Percentiles rank a stretch among this genome's conserved stretches.
Conservation (phyloP, 2,329 filamentous ascomycete genomes). For the Parastagonospora nodorum region DNA sequence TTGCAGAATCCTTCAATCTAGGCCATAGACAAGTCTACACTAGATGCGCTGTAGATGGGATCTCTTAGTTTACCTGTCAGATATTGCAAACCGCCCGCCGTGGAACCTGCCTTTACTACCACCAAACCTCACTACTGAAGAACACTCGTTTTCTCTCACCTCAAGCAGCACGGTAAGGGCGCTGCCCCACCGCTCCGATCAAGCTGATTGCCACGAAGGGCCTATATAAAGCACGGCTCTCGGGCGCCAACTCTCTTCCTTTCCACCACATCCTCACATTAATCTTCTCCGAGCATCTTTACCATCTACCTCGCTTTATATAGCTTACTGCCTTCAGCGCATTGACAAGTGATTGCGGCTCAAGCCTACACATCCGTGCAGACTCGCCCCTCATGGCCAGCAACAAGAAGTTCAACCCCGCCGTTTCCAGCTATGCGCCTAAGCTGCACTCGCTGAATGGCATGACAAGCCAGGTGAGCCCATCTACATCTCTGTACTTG, state of each 20-base stretch:
- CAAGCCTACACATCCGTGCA: neutral
- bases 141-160: neutral
- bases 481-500: constrained; percentile 15
- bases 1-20: too few relatives aligned
- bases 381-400: neutral
- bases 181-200: neutral
- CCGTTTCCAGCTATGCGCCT: constrained; percentile 16
- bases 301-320: neutral
- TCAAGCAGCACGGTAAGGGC: neutral
- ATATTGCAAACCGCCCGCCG: neutral
- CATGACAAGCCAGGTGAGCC: constrained; percentile 19
- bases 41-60: neutral
- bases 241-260: neutral
- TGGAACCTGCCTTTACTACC: neutral
- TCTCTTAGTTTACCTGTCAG: neutral
- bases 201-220: neutral
- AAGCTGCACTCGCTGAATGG: constrained; percentile 2
- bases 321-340: neutral
- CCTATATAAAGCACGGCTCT: neutral
- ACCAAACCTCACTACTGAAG: neutral
- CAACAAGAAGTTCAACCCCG: constrained; percentile 13
- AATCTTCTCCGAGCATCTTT: neutral
- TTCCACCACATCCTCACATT: neutral
- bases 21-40: neutral
- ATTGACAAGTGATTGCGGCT: constrained; percentile 5